These are phyloP conservation scores for Heterobasidion parviporum DNA, from an alignment of 1,284 basidiomycete genomes.

Conservation along the genomic window DNA sequence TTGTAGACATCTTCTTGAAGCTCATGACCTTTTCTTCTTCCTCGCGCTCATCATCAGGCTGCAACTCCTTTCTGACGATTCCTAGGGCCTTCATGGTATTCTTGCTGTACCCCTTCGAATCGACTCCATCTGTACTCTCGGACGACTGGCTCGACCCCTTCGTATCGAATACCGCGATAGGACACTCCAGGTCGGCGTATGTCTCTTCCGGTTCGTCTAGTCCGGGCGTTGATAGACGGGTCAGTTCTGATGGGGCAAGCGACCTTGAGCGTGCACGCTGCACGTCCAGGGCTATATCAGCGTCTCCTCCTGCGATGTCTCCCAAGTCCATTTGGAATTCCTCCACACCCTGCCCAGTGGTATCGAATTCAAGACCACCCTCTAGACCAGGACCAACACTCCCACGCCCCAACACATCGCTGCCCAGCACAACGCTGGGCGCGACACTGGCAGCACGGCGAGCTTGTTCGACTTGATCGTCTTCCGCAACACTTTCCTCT, in stretches of 20 bases:
- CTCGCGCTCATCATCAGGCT: constrained; percentile 37
- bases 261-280: constrained; percentile 30
- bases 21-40: constrained; percentile 54
- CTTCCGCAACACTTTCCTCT: constrained; percentile 34
- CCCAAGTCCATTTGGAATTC: constrained; percentile 58
- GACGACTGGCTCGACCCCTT: constrained; percentile 42
- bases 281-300: constrained; percentile 21
- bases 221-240: constrained; percentile 63
- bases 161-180: constrained; percentile 78
- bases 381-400: constrained; percentile 33
- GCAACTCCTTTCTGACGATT: constrained; percentile 75
- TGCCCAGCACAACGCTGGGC: constrained; percentile 44
- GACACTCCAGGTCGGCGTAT: constrained; percentile 65
- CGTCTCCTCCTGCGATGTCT: constrained; percentile 18
- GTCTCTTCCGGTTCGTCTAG: constrained; percentile 48
- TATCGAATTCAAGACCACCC: constrained; percentile 30
- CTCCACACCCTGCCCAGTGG: constrained; percentile 42
- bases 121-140: constrained; percentile 35
- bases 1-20: constrained; percentile 69
- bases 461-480: constrained; percentile 59
- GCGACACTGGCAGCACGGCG: constrained; percentile 58
- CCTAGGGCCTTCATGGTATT: constrained; percentile 87
- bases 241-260: constrained; percentile 43
- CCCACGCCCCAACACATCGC: constrained; percentile 39
- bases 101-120: constrained; percentile 76